Conservation (phyloP, 441 rosid species). For the Cnidoscolus chayamansa region DNA sequence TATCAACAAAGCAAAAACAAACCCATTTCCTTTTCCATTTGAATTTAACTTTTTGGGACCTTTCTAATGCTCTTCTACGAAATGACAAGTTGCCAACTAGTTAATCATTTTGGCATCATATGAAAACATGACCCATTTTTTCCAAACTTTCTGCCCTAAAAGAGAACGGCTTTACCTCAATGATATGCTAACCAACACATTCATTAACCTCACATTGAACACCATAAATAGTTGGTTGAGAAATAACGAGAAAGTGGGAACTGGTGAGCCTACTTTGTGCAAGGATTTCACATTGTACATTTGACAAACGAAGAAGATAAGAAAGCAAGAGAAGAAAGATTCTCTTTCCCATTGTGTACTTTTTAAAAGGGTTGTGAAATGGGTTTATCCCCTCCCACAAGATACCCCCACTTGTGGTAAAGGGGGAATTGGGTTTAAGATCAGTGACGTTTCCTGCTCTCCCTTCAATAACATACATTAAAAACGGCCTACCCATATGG, state of each 20-base stretch:
- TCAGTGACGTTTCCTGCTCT: too few relatives aligned
- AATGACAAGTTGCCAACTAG: background rate
- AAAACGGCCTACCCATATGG: background rate
- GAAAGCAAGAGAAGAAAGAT: background rate
- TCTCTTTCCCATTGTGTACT: background rate
- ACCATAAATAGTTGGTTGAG: conserved; percentile 4
- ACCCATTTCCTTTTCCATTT: background rate
- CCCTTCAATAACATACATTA: too few relatives aligned
- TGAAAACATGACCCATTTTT: background rate
- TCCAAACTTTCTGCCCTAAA: background rate
- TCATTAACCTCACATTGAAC: background rate
- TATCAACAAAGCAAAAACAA: background rate
- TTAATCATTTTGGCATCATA: background rate
- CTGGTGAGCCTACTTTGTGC: background rate
- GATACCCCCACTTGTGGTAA: background rate
- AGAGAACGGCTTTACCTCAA: background rate
- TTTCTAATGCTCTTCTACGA: background rate
- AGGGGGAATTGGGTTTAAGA: background rate
- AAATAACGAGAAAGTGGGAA: background rate
- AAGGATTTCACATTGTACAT: background rate
- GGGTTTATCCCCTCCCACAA: background rate
- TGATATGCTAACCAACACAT: conserved; percentile 2
- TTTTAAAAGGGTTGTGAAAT: background rate
- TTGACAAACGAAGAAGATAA: background rate
- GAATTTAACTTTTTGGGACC: too few relatives aligned